Evolutionary conservation across 2,329 filamentous ascomycete genomes (phyloP), one percentile per base, ranked within the genome.

Genomic region (Polytolypa hystricis): DNA sequence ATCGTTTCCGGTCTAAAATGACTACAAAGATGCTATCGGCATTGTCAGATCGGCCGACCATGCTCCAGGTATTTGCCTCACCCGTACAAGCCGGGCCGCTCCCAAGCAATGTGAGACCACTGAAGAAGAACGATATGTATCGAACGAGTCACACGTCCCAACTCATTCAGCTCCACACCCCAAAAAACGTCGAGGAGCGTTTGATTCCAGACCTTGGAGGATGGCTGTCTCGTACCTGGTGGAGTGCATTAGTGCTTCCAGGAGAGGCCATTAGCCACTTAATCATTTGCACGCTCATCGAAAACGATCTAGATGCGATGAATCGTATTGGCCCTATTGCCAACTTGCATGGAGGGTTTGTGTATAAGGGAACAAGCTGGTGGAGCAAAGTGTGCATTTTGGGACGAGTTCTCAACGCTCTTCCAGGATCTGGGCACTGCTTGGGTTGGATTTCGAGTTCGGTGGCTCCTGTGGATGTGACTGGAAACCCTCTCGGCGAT

Each of bases 351-450:
- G 69, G 71, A 14, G 73, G 71, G 2, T 73, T 77, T 41, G 49
- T 69, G 17, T 72, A 70, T 40, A 46, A 55, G 5, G 60, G 55
- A 3, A 58, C 58, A 21, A 69, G 64, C 31, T 77, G 67, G 62
- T 77, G 72, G 72, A 74, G 70, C 48, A 74, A 73, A 48, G 58
- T 57, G 29, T 71, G 65, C 26, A 58, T 75, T 20, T 61, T 73
- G n/a, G 69, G 67, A 0, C 62, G 70, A 18, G 68, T 76, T 1
- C 41, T 77, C 18, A 65, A 66, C 21, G 61, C 65, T 28, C 36
- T 62, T 18, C 51, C 60, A 5, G 64, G 58, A 10, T 60, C 64
- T 4, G 54, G 56, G 23, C 67, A 70, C 35, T 71, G 66, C 39
- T 71, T 74, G 67, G 71, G 70, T 5, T 76, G 72, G 72, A 58